phyloP scores from a whole-genome alignment of 1,284 basidiomycete species.

The Pyrrhoderma noxium region DNA sequence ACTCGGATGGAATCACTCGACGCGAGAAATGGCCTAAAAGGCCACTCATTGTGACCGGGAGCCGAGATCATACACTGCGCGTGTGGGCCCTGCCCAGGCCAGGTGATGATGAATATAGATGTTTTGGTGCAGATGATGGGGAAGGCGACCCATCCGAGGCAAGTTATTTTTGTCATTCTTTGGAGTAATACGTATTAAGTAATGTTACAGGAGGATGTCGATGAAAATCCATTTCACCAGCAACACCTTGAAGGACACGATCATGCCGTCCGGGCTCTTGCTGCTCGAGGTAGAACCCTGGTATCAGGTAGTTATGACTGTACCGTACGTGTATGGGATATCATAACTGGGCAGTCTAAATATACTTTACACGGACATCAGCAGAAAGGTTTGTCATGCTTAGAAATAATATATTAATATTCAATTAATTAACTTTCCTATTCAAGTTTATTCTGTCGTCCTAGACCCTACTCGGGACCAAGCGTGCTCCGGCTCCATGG shows the following conservation, averaged over 20 bases:
- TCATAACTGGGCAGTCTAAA: slow-evolving; percentile 78
- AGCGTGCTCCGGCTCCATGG: slow-evolving; percentile 94
- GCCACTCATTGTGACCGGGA: slow-evolving; percentile 88
- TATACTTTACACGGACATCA: slow-evolving; percentile 81
- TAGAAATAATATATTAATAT: too few species aligned
- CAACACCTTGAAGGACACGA: slow-evolving; percentile 81
- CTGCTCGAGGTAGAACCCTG: slow-evolving; percentile 80
- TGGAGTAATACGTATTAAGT: slow-evolving; percentile 12
- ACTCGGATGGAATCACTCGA: slow-evolving; percentile 46
- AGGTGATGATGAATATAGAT: slow-evolving; percentile 70
- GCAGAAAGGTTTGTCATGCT: slow-evolving; percentile 65
- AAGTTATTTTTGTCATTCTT: slow-evolving; percentile 24
- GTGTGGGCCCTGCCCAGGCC: slow-evolving; percentile 85
- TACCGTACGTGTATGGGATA: slow-evolving; percentile 91
- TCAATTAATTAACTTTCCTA: too few species aligned
- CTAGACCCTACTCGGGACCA: slow-evolving; percentile 79
- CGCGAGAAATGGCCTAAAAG: slow-evolving; percentile 79
- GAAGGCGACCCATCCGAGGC: slow-evolving; percentile 66
- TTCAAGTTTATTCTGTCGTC: slow-evolving; percentile 92
- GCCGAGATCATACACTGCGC: slow-evolving; percentile 81
- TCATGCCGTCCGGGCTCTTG: slow-evolving; percentile 87
- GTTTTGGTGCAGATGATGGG: slow-evolving; percentile 59
- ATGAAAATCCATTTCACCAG: slow-evolving; percentile 87
- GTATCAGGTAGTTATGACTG: slow-evolving; percentile 96
- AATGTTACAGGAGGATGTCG: slow-evolving; percentile 51